Percentiles rank a stretch among this genome's conserved stretches.
phyloP scores from a whole-genome alignment of 2,329 filamentous ascomycete species.

The Colletotrichum lentis region DNA sequence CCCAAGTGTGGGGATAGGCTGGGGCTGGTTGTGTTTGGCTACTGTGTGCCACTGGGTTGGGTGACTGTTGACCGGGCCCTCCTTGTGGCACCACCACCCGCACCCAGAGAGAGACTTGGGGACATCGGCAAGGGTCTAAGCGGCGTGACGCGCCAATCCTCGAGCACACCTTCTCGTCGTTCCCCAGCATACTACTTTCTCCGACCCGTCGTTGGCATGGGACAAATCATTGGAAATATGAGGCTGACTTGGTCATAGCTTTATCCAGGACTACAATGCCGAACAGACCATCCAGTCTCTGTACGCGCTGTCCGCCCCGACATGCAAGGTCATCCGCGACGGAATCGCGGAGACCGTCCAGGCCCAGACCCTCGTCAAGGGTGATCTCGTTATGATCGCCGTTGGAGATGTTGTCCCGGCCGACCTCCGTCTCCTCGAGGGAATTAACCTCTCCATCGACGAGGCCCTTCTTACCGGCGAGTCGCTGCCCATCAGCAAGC shows the following conservation, averaged over 20 bases:
- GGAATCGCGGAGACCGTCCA: conserved; percentile 60
- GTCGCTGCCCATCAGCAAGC: conserved; percentile 73
- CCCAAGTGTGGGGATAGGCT: too few relatives aligned
- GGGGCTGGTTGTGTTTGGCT: too few relatives aligned
- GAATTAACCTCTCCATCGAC: conserved; percentile 79
- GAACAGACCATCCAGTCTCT: conserved; percentile 70
- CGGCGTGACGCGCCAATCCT: neutral
- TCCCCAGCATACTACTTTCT: neutral
- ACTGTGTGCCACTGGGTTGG: conserved; percentile 22
- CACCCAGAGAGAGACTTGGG: neutral
- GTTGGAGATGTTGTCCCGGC: conserved; percentile 76
- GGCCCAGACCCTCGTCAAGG: conserved; percentile 68
- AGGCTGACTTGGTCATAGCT: conserved; percentile 50
- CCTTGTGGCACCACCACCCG: neutral
- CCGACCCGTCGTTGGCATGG: too few relatives aligned
- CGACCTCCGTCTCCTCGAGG: conserved; percentile 70
- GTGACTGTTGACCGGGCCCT: conserved; percentile 12
- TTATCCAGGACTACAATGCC: conserved; percentile 68
- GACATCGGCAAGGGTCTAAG: neutral
- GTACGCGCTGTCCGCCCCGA: conserved; percentile 65
- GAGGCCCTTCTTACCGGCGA: conserved; percentile 79
- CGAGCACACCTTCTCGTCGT: neutral
- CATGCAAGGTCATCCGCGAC: conserved; percentile 66
- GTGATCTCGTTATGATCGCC: conserved; percentile 69
- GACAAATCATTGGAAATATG: conserved; percentile 35